A percentile compares a stretch with the other conserved stretches of the same genome.
Evolutionary conservation across 2,329 filamentous ascomycete species (phyloP).

Genomic region (Nothopassalora personata): DNA sequence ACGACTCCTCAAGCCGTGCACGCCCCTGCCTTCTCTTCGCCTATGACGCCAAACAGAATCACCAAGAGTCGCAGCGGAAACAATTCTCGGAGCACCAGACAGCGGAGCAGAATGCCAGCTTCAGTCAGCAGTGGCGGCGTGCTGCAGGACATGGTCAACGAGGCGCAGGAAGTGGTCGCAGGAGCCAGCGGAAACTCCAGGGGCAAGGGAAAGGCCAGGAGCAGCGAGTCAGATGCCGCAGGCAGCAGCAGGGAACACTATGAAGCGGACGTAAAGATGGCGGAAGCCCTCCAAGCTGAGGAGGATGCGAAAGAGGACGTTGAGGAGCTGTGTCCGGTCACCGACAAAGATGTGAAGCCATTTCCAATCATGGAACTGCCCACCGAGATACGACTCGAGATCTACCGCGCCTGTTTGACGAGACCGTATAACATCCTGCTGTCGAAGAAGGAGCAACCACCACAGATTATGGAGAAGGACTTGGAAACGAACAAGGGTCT

Average conservation of each 20-base stretch:
- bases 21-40: background rate
- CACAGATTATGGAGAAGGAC: slow-evolving; percentile 1
- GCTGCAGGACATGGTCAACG: slow-evolving; percentile 15
- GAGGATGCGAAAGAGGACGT: slow-evolving; percentile 5
- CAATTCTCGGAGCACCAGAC: slow-evolving; percentile 5
- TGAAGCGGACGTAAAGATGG: background rate
- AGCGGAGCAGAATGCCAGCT: slow-evolving; percentile 14
- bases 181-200: background rate
- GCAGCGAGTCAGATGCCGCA: background rate
- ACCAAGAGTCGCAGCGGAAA: slow-evolving; percentile 12
- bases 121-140: slow-evolving; percentile 13
- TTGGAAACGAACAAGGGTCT: background rate
- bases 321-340: slow-evolving; percentile 15
- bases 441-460: slow-evolving; percentile 22
- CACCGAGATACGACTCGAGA: slow-evolving; percentile 42
- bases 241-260: background rate
- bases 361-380: slow-evolving; percentile 42
- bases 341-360: slow-evolving; percentile 19
- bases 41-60: slow-evolving; percentile 5
- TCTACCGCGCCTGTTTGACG: slow-evolving; percentile 38
- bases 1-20: background rate
- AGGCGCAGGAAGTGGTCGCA: slow-evolving; percentile 8
- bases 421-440: slow-evolving; percentile 30
- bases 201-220: slow-evolving; percentile 12
- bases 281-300: slow-evolving; percentile 1